Percentiles rank a stretch among this genome's conserved stretches.
Evolutionary conservation across 768 basidiomycete species (phyloP).

Genomic region (Mycena vulgaris): DNA sequence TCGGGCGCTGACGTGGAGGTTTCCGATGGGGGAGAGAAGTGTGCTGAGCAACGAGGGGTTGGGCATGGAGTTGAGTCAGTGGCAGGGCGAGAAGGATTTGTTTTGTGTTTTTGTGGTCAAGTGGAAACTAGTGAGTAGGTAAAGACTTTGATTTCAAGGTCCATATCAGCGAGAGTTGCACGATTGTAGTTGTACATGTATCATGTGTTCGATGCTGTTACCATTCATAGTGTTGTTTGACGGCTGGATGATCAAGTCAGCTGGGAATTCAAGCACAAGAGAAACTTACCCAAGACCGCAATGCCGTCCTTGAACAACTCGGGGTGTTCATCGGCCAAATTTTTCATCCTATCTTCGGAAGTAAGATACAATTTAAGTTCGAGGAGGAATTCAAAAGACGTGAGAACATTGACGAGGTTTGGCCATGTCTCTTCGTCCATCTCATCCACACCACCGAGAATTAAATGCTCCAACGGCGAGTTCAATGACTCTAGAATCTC

Average conservation of each 20-base stretch:
- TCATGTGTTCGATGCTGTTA: not conserved
- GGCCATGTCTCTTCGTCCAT: conserved; percentile 10
- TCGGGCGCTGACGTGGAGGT: conserved; percentile 22
- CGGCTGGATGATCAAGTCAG: not conserved
- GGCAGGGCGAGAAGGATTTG: conserved; percentile 1
- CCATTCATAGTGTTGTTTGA: conserved; percentile 18
- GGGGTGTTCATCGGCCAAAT: conserved; percentile 1
- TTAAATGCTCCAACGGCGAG: conserved; percentile 27
- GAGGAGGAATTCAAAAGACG: conserved; percentile 4
- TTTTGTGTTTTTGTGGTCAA: conserved; percentile 18
- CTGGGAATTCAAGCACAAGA: not conserved
- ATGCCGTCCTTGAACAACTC: conserved; percentile 23
- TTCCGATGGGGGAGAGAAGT: conserved; percentile 26
- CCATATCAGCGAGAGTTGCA: too few relatives aligned
- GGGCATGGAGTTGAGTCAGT: conserved; percentile 9
- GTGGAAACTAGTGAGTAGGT: conserved; percentile 13
- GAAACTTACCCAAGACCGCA: conserved; percentile 21
- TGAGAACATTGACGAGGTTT: conserved; percentile 22
- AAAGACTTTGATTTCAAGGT: too few relatives aligned
- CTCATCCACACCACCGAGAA: conserved; percentile 17
- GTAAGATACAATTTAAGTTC: conserved; percentile 14
- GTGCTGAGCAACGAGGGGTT: conserved; percentile 7
- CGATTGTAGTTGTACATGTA: not conserved
- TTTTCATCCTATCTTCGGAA: not conserved
- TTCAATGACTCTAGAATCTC: conserved; percentile 19